Conservation (phyloP, 306 rosid genomes). For the Pueraria montana region DNA sequence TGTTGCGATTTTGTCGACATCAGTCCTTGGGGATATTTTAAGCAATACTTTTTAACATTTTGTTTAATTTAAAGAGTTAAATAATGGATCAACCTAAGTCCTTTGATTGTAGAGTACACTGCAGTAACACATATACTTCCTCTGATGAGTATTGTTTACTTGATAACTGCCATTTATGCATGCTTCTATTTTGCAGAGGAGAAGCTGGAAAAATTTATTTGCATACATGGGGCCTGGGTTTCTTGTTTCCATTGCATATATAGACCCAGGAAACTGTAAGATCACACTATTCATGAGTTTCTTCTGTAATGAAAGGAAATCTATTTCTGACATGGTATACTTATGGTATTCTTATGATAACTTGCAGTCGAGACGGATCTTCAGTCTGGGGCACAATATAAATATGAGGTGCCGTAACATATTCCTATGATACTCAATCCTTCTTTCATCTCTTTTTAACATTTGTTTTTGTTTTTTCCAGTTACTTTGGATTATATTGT, state of each 20-base stretch:
- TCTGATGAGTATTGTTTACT: slow-evolving; percentile 22
- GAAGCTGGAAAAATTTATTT: slow-evolving; percentile 94
- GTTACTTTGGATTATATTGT: slow-evolving; percentile 97
- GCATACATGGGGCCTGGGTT: slow-evolving; percentile 98
- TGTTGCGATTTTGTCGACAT: background rate
- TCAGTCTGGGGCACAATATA: slow-evolving; percentile 91
- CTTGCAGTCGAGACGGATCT: slow-evolving; percentile 94
- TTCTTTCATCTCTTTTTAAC: slow-evolving; percentile 26
- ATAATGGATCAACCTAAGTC: background rate
- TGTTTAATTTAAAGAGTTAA: background rate
- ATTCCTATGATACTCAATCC: slow-evolving; percentile 20
- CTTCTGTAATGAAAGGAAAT: slow-evolving; percentile 30
- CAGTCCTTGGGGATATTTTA: background rate
- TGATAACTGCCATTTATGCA: slow-evolving; percentile 36
- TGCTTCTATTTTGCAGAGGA: slow-evolving; percentile 67
- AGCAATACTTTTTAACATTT: background rate
- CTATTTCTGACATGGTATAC: slow-evolving; percentile 25
- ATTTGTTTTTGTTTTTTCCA: slow-evolving; percentile 39
- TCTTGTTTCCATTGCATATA: slow-evolving; percentile 98
- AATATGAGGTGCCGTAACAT: slow-evolving; percentile 72
- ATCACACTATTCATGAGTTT: slow-evolving; percentile 40
- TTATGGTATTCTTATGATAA: slow-evolving; percentile 39
- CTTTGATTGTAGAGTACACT: slow-evolving; percentile 26
- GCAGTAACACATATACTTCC: slow-evolving; percentile 3
- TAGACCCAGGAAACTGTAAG: slow-evolving; percentile 99